Conservation (phyloP, 306 rosid species). For the Sphenostylis stenocarpa region DNA sequence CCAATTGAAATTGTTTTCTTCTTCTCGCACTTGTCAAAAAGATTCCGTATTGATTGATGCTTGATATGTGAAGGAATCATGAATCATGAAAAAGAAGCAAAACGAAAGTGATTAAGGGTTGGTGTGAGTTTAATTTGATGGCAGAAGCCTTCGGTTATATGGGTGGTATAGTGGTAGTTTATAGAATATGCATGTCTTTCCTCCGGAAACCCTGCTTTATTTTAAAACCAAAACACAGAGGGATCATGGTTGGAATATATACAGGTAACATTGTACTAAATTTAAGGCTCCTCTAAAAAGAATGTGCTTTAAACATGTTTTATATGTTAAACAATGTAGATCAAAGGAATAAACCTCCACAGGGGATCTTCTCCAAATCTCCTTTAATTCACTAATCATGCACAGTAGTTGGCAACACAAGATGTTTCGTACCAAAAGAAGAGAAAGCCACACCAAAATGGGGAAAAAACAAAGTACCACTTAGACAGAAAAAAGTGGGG, state of each 20-base stretch:
- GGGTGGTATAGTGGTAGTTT: neutral
- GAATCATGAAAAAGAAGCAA: conserved; percentile 22
- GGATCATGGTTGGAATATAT: conserved; percentile 15
- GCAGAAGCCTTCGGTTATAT: neutral
- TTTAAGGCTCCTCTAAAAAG: neutral
- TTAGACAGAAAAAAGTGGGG: conserved; percentile 31
- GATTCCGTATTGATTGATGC: conserved; percentile 23
- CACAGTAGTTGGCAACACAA: conserved; percentile 32
- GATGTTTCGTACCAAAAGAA: conserved; percentile 50
- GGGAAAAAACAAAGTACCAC: conserved; percentile 26
- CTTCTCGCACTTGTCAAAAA: conserved; percentile 21
- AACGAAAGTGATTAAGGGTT: conserved; percentile 21
- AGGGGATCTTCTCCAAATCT: conserved; percentile 44
- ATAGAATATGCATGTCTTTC: conserved; percentile 18
- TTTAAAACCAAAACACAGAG: neutral
- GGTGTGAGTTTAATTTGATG: conserved; percentile 22
- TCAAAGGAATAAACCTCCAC: conserved; percentile 35
- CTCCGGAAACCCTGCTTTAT: neutral
- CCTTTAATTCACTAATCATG: conserved; percentile 51
- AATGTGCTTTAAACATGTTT: conserved; percentile 15
- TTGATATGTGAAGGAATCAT: conserved; percentile 32
- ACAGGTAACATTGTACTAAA: conserved; percentile 28
- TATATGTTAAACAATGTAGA: conserved; percentile 18
- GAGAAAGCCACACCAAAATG: conserved; percentile 49
- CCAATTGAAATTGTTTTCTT: conserved; percentile 17